A percentile compares a stretch with the other conserved stretches of the same genome.
Evolutionary conservation across 495 filamentous ascomycete genomes (phyloP).

Genomic region (Sphaerosporella brunnea): DNA sequence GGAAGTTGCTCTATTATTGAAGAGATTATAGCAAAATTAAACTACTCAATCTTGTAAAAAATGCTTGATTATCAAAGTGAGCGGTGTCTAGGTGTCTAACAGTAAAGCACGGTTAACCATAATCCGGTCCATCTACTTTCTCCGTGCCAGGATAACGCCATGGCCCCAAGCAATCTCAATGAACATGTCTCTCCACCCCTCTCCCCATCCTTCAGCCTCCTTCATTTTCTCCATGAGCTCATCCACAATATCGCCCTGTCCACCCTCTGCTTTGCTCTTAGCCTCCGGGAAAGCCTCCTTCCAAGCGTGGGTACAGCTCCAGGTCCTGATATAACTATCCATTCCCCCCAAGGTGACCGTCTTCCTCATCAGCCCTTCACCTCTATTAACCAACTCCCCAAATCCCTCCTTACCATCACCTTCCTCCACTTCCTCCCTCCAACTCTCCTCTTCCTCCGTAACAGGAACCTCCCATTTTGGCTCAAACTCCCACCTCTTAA

Average conservation of each 20-base stretch:
- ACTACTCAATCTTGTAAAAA: no score
- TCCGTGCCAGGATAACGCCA: constrained; percentile 36
- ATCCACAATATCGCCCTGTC: constrained; percentile 38
- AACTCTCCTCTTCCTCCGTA: background rate
- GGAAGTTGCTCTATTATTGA: no score
- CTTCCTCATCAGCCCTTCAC: constrained; percentile 33
- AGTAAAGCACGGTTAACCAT: no score
- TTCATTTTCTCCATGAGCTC: constrained; percentile 38
- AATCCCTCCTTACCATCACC: constrained; percentile 5
- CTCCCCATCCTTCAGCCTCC: constrained; percentile 29
- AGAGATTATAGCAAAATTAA: no score
- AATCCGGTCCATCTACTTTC: constrained; percentile 29
- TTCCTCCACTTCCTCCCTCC: constrained; percentile 1
- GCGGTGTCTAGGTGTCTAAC: no score
- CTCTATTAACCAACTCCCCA: constrained; percentile 26
- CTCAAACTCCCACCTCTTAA: constrained; percentile 40
- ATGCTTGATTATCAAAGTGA: no score
- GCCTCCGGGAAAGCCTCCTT: constrained; percentile 31
- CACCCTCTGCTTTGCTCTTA: constrained; percentile 33
- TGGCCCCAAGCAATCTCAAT: constrained; percentile 40
- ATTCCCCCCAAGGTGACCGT: constrained; percentile 36
- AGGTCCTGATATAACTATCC: constrained; percentile 40
- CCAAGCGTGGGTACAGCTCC: constrained; percentile 39
- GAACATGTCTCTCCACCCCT: constrained; percentile 35
- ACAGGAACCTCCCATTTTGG: constrained; percentile 25